phyloP scores from a whole-genome alignment of 805 yeast genomes.

The Jamesozyma spencerorum region DNA sequence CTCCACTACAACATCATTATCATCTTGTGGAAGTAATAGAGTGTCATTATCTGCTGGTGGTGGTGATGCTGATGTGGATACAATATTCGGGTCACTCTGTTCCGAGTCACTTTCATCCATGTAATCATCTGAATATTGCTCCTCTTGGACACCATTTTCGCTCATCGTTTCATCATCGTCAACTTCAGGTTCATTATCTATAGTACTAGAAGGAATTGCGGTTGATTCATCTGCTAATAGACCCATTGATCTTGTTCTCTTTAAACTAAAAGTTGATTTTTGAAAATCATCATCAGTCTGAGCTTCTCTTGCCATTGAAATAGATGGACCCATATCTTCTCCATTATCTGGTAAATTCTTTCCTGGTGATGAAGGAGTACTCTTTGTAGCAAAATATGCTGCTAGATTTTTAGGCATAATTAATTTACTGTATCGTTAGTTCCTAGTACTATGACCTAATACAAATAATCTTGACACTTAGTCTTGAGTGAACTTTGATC shows the following conservation, averaged over 20 bases:
- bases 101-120: conserved; percentile 3
- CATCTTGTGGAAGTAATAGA: conserved; percentile 59
- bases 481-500: too few species aligned
- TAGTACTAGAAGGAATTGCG: neutral
- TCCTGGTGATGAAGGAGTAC: neutral
- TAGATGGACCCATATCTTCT: conserved; percentile 32
- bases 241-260: conserved; percentile 78
- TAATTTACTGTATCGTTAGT: neutral
- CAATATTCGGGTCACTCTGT: neutral
- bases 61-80: conserved; percentile 30
- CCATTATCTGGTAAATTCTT: conserved; percentile 6
- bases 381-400: conserved; percentile 16
- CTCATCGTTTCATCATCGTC: conserved; percentile 9
- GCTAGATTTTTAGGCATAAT: conserved; percentile 25
- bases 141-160: neutral
- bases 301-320: conserved; percentile 55
- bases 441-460: too few species aligned
- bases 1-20: conserved; percentile 65
- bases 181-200: neutral
- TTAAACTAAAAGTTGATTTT: conserved; percentile 61
- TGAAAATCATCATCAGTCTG: conserved; percentile 61
- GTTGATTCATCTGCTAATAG: conserved; percentile 48
- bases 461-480: too few species aligned
- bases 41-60: conserved; percentile 27
- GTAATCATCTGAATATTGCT: too few species aligned